Conservation (phyloP, 1,284 basidiomycete genomes). For the Ustilago sp. region DNA sequence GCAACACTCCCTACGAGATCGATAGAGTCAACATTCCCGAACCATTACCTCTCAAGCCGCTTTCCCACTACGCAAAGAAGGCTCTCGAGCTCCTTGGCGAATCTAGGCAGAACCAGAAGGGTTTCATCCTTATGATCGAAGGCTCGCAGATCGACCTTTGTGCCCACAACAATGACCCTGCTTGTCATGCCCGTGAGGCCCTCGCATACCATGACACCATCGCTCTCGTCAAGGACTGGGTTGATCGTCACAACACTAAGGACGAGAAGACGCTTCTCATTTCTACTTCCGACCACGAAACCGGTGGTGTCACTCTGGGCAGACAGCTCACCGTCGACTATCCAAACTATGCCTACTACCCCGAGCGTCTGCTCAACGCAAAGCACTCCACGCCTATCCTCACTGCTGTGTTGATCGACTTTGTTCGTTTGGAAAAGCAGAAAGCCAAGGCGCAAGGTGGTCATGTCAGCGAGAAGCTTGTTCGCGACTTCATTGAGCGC, state of each 20-base stretch:
- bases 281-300: slow-evolving; percentile 70
- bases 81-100: slow-evolving; percentile 44
- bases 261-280: slow-evolving; percentile 68
- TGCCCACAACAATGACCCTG: slow-evolving; percentile 62
- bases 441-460: slow-evolving; percentile 5
- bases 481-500: slow-evolving; percentile 38
- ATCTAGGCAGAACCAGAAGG: slow-evolving; percentile 44
- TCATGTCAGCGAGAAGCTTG: slow-evolving; percentile 17
- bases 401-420: slow-evolving; percentile 53
- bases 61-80: slow-evolving; percentile 45
- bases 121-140: slow-evolving; percentile 67
- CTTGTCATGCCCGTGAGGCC: slow-evolving; percentile 66
- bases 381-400: slow-evolving; percentile 68
- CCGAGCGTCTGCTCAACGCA: slow-evolving; percentile 67
- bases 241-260: slow-evolving; percentile 60
- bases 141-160: slow-evolving; percentile 67
- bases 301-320: slow-evolving; percentile 70
- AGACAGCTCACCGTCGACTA: slow-evolving; percentile 64
- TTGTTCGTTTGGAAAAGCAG: slow-evolving; percentile 26
- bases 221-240: slow-evolving; percentile 63
- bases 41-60: slow-evolving; percentile 37
- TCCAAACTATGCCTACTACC: slow-evolving; percentile 70
- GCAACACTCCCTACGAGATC: slow-evolving; percentile 67
- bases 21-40: slow-evolving; percentile 56
- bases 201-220: slow-evolving; percentile 70